Evolutionary conservation across 176 grass and related monocot genomes (phyloP).

Genomic region (Rhynchospora pubera): DNA sequence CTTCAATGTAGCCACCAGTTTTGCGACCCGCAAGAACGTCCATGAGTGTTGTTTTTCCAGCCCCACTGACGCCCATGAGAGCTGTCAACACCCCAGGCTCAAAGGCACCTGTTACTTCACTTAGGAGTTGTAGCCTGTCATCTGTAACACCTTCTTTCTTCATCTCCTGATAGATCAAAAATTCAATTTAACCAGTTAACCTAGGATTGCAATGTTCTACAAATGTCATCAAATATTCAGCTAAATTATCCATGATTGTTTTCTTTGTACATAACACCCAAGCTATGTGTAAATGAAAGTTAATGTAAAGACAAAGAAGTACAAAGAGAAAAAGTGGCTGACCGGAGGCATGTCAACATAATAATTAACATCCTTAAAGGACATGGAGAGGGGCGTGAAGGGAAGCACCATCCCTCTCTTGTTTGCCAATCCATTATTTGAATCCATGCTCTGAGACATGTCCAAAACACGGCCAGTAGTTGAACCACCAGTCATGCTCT

Average conservation of each 20-base stretch:
- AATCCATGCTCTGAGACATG: conserved; percentile 45
- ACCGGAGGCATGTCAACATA: conserved; percentile 95
- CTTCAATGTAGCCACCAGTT: conserved; percentile 97
- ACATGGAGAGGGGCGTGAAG: conserved; percentile 86
- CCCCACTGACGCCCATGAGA: conserved; percentile 98
- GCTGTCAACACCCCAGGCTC: conserved; percentile 84
- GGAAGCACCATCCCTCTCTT: conserved; percentile 99
- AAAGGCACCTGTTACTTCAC: conserved; percentile 76
- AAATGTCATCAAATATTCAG: neutral
- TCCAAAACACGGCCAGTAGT: conserved; percentile 33
- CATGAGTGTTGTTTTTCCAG: conserved; percentile 96
- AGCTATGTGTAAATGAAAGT: conserved; percentile 1
- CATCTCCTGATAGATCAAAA: conserved; percentile 61
- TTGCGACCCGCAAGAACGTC: conserved; percentile 96
- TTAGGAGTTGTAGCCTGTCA: conserved; percentile 80
- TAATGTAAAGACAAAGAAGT: conserved; percentile 14
- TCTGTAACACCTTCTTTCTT: conserved; percentile 87
- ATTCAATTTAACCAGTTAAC: neutral
- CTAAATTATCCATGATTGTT: neutral
- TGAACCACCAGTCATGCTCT: conserved; percentile 35
- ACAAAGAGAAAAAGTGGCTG: conserved; percentile 32
- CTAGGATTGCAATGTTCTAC: neutral
- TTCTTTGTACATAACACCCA: neutral
- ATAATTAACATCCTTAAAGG: conserved; percentile 86
- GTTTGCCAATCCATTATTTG: conserved; percentile 49